Evolutionary conservation across 306 rosid genomes (phyloP).

Genomic region (Geum urbanum): DNA sequence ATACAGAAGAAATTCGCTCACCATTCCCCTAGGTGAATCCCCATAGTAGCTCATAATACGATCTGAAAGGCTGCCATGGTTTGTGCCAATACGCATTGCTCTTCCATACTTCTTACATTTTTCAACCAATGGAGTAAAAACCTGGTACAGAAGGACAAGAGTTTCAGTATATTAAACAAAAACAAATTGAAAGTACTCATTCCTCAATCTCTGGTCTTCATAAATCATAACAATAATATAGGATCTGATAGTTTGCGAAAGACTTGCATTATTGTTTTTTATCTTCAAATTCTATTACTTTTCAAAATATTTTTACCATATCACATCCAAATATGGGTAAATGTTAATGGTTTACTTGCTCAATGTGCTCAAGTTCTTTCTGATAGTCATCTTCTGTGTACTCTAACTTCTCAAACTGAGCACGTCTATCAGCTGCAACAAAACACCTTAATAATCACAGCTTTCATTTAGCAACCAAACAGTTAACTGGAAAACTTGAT

Average conservation of each 20-base stretch:
- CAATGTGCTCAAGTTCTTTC: conserved; percentile 97
- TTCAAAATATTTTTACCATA: too few species aligned
- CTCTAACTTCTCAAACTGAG: conserved; percentile 88
- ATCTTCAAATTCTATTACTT: neutral
- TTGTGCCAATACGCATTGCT: too few species aligned
- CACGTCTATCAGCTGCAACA: conserved; percentile 89
- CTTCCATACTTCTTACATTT: conserved; percentile 75
- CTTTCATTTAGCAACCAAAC: neutral
- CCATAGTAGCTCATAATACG: conserved; percentile 99
- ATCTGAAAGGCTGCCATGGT: conserved; percentile 77
- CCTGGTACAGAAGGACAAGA: conserved; percentile 36
- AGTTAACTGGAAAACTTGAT: conserved; percentile 13
- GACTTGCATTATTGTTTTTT: neutral
- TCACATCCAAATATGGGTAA: neutral
- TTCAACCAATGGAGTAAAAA: conserved; percentile 89
- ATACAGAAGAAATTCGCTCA: conserved; percentile 29
- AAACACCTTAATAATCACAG: conserved; percentile 26
- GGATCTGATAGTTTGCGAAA: neutral
- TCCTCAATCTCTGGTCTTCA: neutral
- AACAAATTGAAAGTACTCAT: conserved; percentile 1
- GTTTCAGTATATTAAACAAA: neutral
- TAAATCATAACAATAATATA: neutral
- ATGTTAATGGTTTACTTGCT: conserved; percentile 44
- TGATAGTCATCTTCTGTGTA: conserved; percentile 89
- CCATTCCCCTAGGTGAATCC: conserved; percentile 99